A percentile compares a stretch with the other conserved stretches of the same genome.
Conservation (phyloP, 2,329 filamentous ascomycete species). For the Colletotrichum lentis region DNA sequence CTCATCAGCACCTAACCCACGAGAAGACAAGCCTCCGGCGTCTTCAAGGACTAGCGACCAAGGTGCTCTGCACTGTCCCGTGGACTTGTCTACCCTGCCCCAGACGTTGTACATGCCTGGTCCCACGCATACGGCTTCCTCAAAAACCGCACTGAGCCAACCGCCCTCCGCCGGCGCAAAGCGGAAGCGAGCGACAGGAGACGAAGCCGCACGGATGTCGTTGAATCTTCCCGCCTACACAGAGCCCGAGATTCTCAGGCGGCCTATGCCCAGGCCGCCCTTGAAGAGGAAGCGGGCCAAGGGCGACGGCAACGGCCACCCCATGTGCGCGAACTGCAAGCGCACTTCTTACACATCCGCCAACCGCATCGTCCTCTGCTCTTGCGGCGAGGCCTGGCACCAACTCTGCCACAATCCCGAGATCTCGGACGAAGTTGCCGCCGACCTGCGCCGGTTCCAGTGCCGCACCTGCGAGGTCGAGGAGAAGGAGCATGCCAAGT, state of each 20-base stretch:
- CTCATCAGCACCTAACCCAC: neutral
- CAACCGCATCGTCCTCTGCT: slow-evolving; percentile 41
- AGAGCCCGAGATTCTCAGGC: neutral
- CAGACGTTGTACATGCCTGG: slow-evolving; percentile 11
- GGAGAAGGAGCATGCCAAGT: slow-evolving; percentile 37
- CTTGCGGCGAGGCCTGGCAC: slow-evolving; percentile 42
- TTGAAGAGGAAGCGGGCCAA: slow-evolving; percentile 35
- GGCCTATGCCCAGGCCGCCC: slow-evolving; percentile 26
- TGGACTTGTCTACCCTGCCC: slow-evolving; percentile 32
- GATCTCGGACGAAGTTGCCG: slow-evolving; percentile 26
- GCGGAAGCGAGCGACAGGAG: slow-evolving; percentile 20
- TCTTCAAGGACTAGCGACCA: slow-evolving; percentile 24
- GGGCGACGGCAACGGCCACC: slow-evolving; percentile 28
- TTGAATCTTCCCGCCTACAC: neutral
- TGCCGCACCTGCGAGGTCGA: slow-evolving; percentile 39
- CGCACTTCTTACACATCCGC: slow-evolving; percentile 36
- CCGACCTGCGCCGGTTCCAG: slow-evolving; percentile 36
- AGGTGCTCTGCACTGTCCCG: slow-evolving; percentile 27
- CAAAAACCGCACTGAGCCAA: neutral
- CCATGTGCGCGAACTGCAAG: slow-evolving; percentile 40
- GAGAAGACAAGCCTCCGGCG: neutral
- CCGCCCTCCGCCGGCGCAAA: slow-evolving; percentile 15
- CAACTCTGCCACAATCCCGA: slow-evolving; percentile 42
- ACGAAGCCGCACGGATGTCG: neutral
- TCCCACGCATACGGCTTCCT: neutral